Conservation (phyloP, 2,329 filamentous ascomycete genomes). For the Ceratocystis smalleyi region DNA sequence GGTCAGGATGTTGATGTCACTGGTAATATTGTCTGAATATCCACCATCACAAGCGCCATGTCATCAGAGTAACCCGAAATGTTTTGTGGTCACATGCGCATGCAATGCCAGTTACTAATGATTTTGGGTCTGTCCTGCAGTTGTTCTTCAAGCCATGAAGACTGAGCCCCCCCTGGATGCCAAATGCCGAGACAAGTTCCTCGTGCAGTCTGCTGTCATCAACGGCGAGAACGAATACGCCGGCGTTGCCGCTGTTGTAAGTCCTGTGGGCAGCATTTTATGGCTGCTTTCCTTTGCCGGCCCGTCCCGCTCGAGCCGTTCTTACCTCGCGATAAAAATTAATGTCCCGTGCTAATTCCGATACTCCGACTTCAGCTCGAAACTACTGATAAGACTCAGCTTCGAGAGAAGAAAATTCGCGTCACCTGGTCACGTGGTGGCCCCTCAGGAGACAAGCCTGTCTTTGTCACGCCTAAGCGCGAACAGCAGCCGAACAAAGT, state of each 20-base stretch:
- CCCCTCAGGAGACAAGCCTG: conserved; percentile 25
- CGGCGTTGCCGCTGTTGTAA: conserved; percentile 66
- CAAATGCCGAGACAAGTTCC: conserved; percentile 93
- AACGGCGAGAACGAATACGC: conserved; percentile 69
- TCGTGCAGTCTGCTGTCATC: conserved; percentile 82
- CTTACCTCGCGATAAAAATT: neutral
- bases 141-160: conserved; percentile 96
- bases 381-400: conserved; percentile 57
- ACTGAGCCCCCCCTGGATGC: conserved; percentile 72
- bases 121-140: conserved; percentile 30
- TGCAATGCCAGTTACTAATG: conserved; percentile 16
- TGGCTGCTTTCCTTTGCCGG: neutral
- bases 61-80: neutral
- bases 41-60: neutral
- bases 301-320: neutral
- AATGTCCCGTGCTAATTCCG: conserved; percentile 10
- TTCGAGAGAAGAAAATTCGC: conserved; percentile 91
- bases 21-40: conserved; percentile 39
- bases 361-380: conserved; percentile 45
- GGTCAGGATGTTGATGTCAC: conserved; percentile 83
- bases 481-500: conserved; percentile 16
- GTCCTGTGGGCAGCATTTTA: conserved; percentile 23
- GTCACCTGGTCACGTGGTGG: conserved; percentile 58
- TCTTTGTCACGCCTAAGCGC: conserved; percentile 17
- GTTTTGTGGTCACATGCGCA: conserved; percentile 18